phyloP scores from a whole-genome alignment of 1,284 basidiomycete species.

The Puccinia horiana region DNA sequence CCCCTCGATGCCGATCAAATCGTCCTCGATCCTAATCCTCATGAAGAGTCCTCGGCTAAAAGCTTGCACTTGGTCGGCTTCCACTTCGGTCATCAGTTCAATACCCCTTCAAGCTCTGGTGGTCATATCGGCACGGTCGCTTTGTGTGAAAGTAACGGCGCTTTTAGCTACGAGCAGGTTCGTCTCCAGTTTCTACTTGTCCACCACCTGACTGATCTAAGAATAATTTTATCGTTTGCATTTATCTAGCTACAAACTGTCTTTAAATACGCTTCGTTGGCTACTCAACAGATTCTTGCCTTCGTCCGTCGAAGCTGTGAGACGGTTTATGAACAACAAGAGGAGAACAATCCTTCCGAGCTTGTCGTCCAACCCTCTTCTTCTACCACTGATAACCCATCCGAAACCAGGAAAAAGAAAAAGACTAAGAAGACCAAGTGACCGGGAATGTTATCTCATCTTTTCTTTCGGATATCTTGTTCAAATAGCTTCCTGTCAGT shows the following conservation, averaged over 20 bases:
- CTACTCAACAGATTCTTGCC: constrained; percentile 30
- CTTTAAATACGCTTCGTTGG: constrained; percentile 17
- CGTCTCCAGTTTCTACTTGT: not conserved
- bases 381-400: not conserved
- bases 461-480: not conserved
- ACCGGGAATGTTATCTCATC: not conserved
- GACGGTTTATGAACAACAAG: constrained; percentile 5
- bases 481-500: not conserved
- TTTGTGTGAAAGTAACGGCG: constrained; percentile 35
- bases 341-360: not conserved
- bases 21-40: constrained; percentile 33
- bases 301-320: constrained; percentile 29
- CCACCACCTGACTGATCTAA: not conserved
- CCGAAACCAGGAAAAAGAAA: constrained; percentile 34
- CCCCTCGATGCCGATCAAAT: not conserved
- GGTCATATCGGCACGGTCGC: not conserved
- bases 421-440: constrained; percentile 30
- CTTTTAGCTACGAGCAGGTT: constrained; percentile 33
- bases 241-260: constrained; percentile 22
- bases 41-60: constrained; percentile 26
- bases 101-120: not conserved
- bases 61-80: constrained; percentile 32
- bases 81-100: constrained; percentile 32
- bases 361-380: not conserved
- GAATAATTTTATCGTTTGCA: not conserved